These are phyloP conservation scores for Pyracantha coccinea DNA, from an alignment of 331 rosid genomes.

Conservation along the genomic window DNA sequence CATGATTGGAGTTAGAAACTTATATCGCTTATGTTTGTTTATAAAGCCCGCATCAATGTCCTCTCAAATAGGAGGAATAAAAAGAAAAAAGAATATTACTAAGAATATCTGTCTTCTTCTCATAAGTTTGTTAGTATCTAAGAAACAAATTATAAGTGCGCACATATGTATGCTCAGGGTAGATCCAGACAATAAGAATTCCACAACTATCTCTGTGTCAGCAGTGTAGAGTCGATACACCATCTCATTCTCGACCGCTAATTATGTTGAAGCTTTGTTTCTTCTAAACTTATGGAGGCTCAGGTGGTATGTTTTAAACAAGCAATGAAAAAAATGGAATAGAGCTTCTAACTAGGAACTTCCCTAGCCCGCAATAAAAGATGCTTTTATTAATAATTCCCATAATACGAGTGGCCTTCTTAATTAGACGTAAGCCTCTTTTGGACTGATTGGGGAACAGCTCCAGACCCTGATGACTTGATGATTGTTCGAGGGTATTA, in stretches of 20 bases:
- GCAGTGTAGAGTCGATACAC: background rate
- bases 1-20: background rate
- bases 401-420: background rate
- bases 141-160: too few relatives aligned
- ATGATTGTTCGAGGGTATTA: background rate
- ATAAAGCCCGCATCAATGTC: background rate
- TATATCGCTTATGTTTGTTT: background rate
- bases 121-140: too few relatives aligned
- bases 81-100: too few relatives aligned
- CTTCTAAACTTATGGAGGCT: background rate
- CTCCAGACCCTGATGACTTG: background rate
- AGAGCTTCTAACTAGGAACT: background rate
- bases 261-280: background rate
- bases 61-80: too few relatives aligned
- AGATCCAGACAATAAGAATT: background rate
- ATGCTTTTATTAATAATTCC: background rate
- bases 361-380: background rate
- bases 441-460: background rate
- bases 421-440: background rate
- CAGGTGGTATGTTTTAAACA: background rate
- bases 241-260: background rate
- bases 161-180: background rate
- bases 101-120: too few relatives aligned
- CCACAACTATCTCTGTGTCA: background rate
- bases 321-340: background rate